Evolutionary conservation across 306 rosid species (phyloP), one percentile per base, ranked within the genome.

Genomic region (Quercus engelmannii): DNA sequence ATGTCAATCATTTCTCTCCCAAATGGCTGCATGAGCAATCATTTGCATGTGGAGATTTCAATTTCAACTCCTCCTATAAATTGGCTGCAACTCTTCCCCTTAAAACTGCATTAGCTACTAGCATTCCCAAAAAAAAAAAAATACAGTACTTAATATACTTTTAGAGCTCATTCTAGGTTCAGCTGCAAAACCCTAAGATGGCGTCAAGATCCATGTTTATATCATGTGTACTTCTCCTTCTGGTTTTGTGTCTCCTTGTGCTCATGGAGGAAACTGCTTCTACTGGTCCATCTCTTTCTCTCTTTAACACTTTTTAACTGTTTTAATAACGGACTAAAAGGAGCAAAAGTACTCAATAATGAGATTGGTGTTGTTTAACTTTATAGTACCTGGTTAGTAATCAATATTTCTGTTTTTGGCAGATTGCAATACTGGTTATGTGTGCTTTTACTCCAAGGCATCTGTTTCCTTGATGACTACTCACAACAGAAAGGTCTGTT

Each of bases 21-120:
- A 64, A 91, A 86, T 80, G 93, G 91, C 96, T 87, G 89, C 91
- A 71, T 31, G 59, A 57, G 77, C 85, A 83, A 89, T 91, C 87
- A 91, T 87, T 86, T 41, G 46, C 46, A 41, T 85, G 55, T 11
- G 23, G 55, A 78, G 46, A 41, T 41, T 41, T 41, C 3, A 41
- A 41, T 41, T 41, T 41, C 11, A 41, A 41, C 46, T 41, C 19
- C 84, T 73, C 58, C 88, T 89, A 89, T 91, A 91, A 91, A 88
- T 86, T 12, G 83, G 70, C 33, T 26, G 35, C 56, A 17, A 6
- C 21, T 61, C 1, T 0, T 14, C 31, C 15, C 1, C 0, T 38
- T 28, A 41, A 41, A 35, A 55, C 55, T 58, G 31, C 28, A 63
- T 62, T 41, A 81, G 20, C 55, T 28, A 26, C 30, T 0, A 1